A percentile compares a stretch with the other conserved stretches of the same genome.
Evolutionary conservation across 176 grass and related monocot species (phyloP).

Genomic region (Tuctoria greenei): DNA sequence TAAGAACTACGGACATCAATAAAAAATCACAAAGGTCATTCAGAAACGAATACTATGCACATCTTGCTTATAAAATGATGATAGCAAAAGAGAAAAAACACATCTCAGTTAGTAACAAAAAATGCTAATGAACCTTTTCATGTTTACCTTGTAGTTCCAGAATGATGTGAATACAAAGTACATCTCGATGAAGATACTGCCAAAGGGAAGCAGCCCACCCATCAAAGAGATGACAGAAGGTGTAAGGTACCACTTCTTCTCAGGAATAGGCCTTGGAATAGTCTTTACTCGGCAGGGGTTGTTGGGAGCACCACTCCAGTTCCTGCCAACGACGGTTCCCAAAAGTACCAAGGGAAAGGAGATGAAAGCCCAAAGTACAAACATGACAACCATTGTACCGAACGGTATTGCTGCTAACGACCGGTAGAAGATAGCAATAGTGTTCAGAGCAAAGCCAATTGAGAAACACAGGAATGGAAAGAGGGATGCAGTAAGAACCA

Average conservation of each 20-base stretch:
- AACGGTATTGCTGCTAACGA: constrained; percentile 97
- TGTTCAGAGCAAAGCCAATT: constrained; percentile 90
- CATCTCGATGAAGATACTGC: constrained; percentile 99
- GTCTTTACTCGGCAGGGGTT: constrained; percentile 98
- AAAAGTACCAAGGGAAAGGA: constrained; percentile 89
- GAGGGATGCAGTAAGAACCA: constrained; percentile 92
- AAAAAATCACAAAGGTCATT: neutral
- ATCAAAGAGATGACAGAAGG: constrained; percentile 86
- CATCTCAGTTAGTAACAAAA: neutral
- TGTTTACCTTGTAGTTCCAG: constrained; percentile 98
- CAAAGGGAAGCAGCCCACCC: constrained; percentile 95
- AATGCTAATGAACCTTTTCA: neutral
- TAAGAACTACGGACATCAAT: constrained; percentile 2
- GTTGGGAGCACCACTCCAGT: constrained; percentile 98
- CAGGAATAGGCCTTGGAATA: constrained; percentile 90
- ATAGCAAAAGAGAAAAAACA: neutral
- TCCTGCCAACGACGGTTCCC: constrained; percentile 86
- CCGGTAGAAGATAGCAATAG: constrained; percentile 91
- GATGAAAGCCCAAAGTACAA: constrained; percentile 96
- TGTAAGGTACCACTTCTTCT: constrained; percentile 97
- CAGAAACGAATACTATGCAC: neutral
- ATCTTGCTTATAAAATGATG: neutral
- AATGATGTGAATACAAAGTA: constrained; percentile 99
- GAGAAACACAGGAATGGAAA: constrained; percentile 92
- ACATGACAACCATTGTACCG: constrained; percentile 94